Evolutionary conservation across 495 filamentous ascomycete genomes (phyloP), one percentile per base, ranked within the genome.

Genomic region (Penicillium simplicissimum): DNA sequence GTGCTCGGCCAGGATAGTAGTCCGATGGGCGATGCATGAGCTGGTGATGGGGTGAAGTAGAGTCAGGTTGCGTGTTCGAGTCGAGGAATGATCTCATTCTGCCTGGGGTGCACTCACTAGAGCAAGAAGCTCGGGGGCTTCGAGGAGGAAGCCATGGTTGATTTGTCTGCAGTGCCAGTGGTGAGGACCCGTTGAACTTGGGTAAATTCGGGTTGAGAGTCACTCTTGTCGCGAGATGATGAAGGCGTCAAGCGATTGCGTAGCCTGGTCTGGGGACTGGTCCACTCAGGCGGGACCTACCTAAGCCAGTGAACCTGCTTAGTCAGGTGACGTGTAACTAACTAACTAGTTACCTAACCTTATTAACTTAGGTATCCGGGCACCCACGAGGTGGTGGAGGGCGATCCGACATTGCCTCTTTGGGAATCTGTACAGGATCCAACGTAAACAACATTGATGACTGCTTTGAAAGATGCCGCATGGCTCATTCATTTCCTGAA

Each of bases 1-100:
- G 76, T 95, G 91, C 75, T 98, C 96, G 67, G 89, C 81, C 47
- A 98, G 87, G 76, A 98, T 97, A 40, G 94, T 97, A 57, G 87
- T 88, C 67, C 92, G 85, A 77, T 96, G 85, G 35, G 93, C 90
- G 67, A 97, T 93, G 80, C 93, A 96, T 69, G 92, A 85, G 80
- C 92, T 96, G 72, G 42, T 45, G 1, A 11, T 10, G 42, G 42
- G 42, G 17, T 45, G 42, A 21, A 13, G 10, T 21, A n/a, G 56
- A 52, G 68, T 71, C 66, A 66, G 67, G 57, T 54, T 61, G 56
- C 23, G 38, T 23, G 53, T 28, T 10, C 21, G 15, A 40, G 13
- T 10, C 21, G 15, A 40, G 13, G 21, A 33, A 37, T 45, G 49
- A 54, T 55, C 25, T 45, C 45, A 52, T 54, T 21, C 5, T 7